Evolutionary conservation across 495 filamentous ascomycete species (phyloP).

Genomic region (Glarea lozoyensis): DNA sequence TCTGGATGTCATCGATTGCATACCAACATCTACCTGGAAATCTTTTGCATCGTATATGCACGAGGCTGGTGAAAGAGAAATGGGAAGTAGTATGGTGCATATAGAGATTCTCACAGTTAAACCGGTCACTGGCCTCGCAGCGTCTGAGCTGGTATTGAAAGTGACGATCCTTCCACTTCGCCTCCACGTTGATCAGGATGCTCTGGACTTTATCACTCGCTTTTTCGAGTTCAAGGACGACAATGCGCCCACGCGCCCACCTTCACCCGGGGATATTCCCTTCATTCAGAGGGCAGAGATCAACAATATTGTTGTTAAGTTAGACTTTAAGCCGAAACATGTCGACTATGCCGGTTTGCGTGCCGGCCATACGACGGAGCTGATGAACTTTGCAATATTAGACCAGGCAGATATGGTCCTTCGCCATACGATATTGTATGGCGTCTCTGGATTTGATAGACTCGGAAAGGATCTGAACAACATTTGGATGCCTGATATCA

Average conservation of each 20-base stretch:
- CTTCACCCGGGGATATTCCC: constrained; percentile 59
- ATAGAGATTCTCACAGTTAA: constrained; percentile 80
- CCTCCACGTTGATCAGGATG: constrained; percentile 95
- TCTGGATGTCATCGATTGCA: constrained; percentile 86
- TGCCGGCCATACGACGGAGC: constrained; percentile 97
- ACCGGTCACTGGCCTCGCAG: constrained; percentile 73
- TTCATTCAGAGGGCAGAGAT: constrained; percentile 90
- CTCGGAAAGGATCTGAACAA: constrained; percentile 84
- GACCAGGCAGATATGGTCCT: constrained; percentile 83
- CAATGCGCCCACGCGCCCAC: constrained; percentile 32
- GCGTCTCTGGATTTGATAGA: constrained; percentile 80
- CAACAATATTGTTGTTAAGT: constrained; percentile 67
- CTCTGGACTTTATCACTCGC: constrained; percentile 89
- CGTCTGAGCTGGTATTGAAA: constrained; percentile 84
- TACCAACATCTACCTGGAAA: constrained; percentile 94
- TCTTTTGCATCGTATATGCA: constrained; percentile 93
- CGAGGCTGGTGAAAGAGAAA: constrained; percentile 77
- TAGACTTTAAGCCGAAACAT: constrained; percentile 97
- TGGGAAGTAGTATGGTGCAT: constrained; percentile 79
- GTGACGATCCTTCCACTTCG: constrained; percentile 78
- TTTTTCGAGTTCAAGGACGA: constrained; percentile 98
- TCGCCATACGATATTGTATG: constrained; percentile 84
- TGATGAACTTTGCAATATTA: constrained; percentile 97
- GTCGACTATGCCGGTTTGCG: constrained; percentile 90
- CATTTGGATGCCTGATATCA: constrained; percentile 96